A percentile compares a stretch with the other conserved stretches of the same genome.
These are phyloP conservation scores for Bimuria novae-zelandiae DNA, from an alignment of 2,329 filamentous ascomycete genomes.

Conservation along the genomic window DNA sequence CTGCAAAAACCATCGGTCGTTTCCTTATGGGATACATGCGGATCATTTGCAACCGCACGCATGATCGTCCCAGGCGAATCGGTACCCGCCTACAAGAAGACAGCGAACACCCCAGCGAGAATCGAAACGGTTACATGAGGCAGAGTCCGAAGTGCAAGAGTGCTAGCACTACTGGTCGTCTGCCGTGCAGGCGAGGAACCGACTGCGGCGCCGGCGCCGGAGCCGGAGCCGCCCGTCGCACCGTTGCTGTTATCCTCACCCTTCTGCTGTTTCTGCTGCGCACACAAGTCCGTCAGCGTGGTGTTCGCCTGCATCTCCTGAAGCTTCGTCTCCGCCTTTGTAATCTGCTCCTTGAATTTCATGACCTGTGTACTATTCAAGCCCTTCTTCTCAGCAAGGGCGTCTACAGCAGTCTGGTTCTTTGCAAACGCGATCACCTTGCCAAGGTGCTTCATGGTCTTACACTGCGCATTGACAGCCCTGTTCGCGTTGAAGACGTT, in stretches of 20 bases:
- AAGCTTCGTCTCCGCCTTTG: slow-evolving; percentile 28
- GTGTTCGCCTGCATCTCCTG: slow-evolving; percentile 30
- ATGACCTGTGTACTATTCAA: slow-evolving; percentile 27
- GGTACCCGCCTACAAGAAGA: slow-evolving; percentile 25
- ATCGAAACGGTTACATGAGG: slow-evolving; percentile 23
- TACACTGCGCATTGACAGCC: slow-evolving; percentile 26
- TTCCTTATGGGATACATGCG: too few relatives aligned
- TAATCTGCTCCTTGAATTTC: slow-evolving; percentile 27
- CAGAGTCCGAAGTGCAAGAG: slow-evolving; percentile 18
- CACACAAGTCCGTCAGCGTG: slow-evolving; percentile 32
- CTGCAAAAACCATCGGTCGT: too few relatives aligned
- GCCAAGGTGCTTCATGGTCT: slow-evolving; percentile 26
- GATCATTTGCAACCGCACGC: too few relatives aligned
- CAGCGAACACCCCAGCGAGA: slow-evolving; percentile 19
- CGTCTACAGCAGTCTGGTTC: slow-evolving; percentile 33
- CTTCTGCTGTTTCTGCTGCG: slow-evolving; percentile 22
- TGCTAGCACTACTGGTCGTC: slow-evolving; percentile 15
- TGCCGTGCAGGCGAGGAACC: neutral
- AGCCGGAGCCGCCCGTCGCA: neutral
- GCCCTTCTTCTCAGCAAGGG: slow-evolving; percentile 23
- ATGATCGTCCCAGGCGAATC: too few relatives aligned
- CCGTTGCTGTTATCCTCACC: slow-evolving; percentile 11
- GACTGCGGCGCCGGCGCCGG: too few relatives aligned
- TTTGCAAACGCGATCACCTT: slow-evolving; percentile 27
- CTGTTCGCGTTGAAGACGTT: slow-evolving; percentile 28